Percentiles rank a stretch among this genome's conserved stretches.
Evolutionary conservation across 768 basidiomycete genomes (phyloP).

Genomic region (Auriscalpium vulgare): DNA sequence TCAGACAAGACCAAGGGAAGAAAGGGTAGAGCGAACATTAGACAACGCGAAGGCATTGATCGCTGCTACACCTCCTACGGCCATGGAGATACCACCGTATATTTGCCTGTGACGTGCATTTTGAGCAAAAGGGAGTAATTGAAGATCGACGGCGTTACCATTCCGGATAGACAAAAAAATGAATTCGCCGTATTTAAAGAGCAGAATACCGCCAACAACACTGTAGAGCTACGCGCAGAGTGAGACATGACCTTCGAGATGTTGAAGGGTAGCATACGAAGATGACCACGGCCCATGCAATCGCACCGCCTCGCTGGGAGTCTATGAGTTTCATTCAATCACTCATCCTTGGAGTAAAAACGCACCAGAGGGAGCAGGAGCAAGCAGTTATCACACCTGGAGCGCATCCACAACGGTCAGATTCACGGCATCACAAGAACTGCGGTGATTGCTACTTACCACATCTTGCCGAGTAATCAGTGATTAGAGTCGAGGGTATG

Average conservation of each 20-base stretch:
- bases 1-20: constrained; percentile 9
- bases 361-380: constrained; percentile 66
- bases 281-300: constrained; percentile 60
- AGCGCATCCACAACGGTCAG: neutral
- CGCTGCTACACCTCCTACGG: constrained; percentile 40
- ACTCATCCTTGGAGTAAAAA: constrained; percentile 5
- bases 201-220: constrained; percentile 55
- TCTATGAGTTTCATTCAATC: constrained; percentile 2
- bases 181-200: constrained; percentile 53
- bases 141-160: constrained; percentile 32
- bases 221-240: constrained; percentile 46
- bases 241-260: neutral
- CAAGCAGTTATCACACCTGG: constrained; percentile 75
- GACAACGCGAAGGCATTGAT: constrained; percentile 53
- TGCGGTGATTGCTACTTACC: neutral
- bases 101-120: constrained; percentile 40
- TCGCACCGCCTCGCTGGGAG: constrained; percentile 57
- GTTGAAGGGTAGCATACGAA: constrained; percentile 33
- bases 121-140: neutral
- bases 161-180: constrained; percentile 60
- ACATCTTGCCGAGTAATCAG: neutral
- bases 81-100: constrained; percentile 58
- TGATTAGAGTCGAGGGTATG: neutral
- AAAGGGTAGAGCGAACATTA: constrained; percentile 33
- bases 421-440: too few relatives aligned